Evolutionary conservation across 2,329 filamentous ascomycete genomes (phyloP).

Genomic region (Zelopaecilomyces penicillatus): DNA sequence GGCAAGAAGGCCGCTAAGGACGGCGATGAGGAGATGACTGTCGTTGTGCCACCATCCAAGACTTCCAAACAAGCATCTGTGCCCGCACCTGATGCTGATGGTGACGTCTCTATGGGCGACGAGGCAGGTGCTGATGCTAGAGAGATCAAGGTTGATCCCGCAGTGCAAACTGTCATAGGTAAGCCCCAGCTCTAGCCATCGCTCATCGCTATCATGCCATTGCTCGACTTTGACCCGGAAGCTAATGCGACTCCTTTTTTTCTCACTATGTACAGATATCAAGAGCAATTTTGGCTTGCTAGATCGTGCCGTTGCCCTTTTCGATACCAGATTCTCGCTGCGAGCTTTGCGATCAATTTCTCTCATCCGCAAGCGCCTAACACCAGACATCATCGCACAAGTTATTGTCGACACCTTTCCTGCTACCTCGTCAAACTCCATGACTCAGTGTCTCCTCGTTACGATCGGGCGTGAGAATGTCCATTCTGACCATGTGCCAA

Average conservation of each 20-base stretch:
- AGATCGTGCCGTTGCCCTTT: slow-evolving; percentile 83
- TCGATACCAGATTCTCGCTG: slow-evolving; percentile 91
- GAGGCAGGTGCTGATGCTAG: slow-evolving; percentile 44
- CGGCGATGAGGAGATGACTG: slow-evolving; percentile 71
- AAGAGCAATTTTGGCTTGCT: slow-evolving; percentile 88
- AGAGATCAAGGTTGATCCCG: slow-evolving; percentile 51
- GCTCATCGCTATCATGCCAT: neutral
- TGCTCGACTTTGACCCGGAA: too few relatives aligned
- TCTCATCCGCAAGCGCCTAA: slow-evolving; percentile 84
- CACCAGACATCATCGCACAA: slow-evolving; percentile 70
- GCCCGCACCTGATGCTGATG: slow-evolving; percentile 52
- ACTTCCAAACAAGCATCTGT: slow-evolving; percentile 49
- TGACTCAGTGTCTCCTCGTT: slow-evolving; percentile 61
- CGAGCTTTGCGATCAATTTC: slow-evolving; percentile 92
- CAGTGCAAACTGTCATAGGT: slow-evolving; percentile 53
- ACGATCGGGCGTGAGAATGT: slow-evolving; percentile 61
- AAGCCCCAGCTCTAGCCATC: slow-evolving; percentile 16
- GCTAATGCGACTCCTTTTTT: slow-evolving; percentile 14
- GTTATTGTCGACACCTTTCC: slow-evolving; percentile 76
- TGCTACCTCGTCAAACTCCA: slow-evolving; percentile 50
- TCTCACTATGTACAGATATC: slow-evolving; percentile 59
- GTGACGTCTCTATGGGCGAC: slow-evolving; percentile 64
- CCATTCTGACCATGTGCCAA: slow-evolving; percentile 48
- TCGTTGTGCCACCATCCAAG: slow-evolving; percentile 69
- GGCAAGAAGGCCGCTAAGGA: slow-evolving; percentile 57